Conservation (phyloP, 2,329 filamentous ascomycete genomes). For the Sclerotiophoma versabilis region DNA sequence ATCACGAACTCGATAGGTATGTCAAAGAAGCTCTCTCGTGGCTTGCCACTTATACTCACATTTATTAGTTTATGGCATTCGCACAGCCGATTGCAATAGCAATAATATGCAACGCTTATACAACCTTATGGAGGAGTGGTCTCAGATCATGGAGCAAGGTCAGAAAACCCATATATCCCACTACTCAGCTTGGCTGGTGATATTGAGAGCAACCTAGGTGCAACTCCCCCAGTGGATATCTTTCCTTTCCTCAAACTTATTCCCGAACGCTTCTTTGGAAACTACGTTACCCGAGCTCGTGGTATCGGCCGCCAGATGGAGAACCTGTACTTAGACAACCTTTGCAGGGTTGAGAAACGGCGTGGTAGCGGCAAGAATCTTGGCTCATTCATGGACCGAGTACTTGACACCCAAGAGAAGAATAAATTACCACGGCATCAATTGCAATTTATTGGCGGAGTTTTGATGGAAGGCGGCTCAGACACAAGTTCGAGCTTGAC, state of each 20-base stretch:
- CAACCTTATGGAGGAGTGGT: slow-evolving; percentile 52
- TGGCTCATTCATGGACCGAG: slow-evolving; percentile 23
- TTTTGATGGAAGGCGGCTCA: slow-evolving; percentile 23
- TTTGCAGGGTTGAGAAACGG: slow-evolving; percentile 16
- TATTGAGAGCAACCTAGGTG: slow-evolving; percentile 48
- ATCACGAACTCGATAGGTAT: slow-evolving; percentile 5
- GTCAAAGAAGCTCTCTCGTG: neutral
- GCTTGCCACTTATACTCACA: neutral
- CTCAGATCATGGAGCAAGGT: slow-evolving; percentile 40
- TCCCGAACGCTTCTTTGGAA: slow-evolving; percentile 38
- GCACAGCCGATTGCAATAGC: slow-evolving; percentile 9
- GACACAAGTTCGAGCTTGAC: slow-evolving; percentile 31
- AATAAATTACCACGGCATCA: slow-evolving; percentile 7
- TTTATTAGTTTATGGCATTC: slow-evolving; percentile 21
- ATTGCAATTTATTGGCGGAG: slow-evolving; percentile 17
- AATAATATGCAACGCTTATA: slow-evolving; percentile 51
- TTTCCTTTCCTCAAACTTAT: slow-evolving; percentile 40
- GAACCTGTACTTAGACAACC: slow-evolving; percentile 11
- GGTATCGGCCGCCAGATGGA: slow-evolving; percentile 19
- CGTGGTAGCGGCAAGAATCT: slow-evolving; percentile 5
- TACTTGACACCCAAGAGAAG: slow-evolving; percentile 20
- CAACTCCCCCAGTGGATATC: slow-evolving; percentile 58
- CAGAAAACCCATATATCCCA: neutral
- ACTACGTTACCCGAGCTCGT: slow-evolving; percentile 18
- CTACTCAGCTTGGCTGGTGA: neutral